phyloP scores from a whole-genome alignment of 441 rosid genomes.

The Omphalea diandra region DNA sequence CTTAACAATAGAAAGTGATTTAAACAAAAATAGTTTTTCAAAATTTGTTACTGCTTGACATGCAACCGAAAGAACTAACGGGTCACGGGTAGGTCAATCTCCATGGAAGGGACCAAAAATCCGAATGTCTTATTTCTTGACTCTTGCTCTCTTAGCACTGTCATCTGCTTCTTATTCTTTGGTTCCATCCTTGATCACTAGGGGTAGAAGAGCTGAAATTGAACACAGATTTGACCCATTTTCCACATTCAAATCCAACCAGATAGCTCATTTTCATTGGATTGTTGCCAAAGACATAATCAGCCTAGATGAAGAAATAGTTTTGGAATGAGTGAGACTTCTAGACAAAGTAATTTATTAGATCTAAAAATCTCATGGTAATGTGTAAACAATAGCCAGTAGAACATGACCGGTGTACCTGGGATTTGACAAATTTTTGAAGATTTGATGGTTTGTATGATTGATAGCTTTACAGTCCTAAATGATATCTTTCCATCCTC shows the following conservation, averaged over 20 bases:
- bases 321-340: neutral
- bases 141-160: slow-evolving; percentile 17
- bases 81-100: slow-evolving; percentile 49
- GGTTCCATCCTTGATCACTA: slow-evolving; percentile 76
- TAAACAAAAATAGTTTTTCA: too few relatives aligned
- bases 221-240: slow-evolving; percentile 81
- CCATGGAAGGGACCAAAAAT: slow-evolving; percentile 36
- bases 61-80: slow-evolving; percentile 64
- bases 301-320: slow-evolving; percentile 51
- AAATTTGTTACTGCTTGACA: too few relatives aligned
- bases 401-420: slow-evolving; percentile 45
- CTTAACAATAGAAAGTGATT: too few relatives aligned
- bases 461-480: slow-evolving; percentile 49
- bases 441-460: slow-evolving; percentile 79
- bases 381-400: neutral
- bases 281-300: slow-evolving; percentile 84
- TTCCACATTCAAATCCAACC: slow-evolving; percentile 88
- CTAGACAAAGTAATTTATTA: neutral
- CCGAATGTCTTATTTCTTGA: slow-evolving; percentile 52
- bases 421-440: slow-evolving; percentile 76
- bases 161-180: slow-evolving; percentile 59
- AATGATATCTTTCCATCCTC: slow-evolving; percentile 93
- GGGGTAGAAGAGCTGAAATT: slow-evolving; percentile 90
- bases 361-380: neutral
- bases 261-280: slow-evolving; percentile 79